Evolutionary conservation across 148 eudicot species (phyloP), one percentile per base, ranked within the genome.

Genomic region (Rhododendron kiyosumense): DNA sequence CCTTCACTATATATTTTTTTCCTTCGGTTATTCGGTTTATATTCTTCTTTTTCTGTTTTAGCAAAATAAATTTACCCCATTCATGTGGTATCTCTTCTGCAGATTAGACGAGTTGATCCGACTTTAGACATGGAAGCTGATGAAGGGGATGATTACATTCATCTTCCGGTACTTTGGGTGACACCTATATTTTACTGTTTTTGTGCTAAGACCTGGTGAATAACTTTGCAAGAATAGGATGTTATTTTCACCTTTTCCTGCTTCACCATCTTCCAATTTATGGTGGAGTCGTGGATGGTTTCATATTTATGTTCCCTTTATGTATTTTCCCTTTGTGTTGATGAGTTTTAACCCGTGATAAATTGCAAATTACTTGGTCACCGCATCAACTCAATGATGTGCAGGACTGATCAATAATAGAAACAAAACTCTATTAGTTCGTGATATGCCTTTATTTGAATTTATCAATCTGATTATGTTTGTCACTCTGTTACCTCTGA

Each of bases 101-200:
- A 97, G 99, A 95, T 97, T 80, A 93, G 93, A 93, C 89, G 85
- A 89, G 99, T 97, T 85, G 98, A 97, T 91, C 99, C 99, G 48
- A 94, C 99, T 46, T 89, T 97, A 88, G 98, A 97, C 88, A 97
- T 97, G 93, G 96, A 95, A 90, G 98, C 99, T 86, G 98, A 97
- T 93, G 93, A 86, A 92, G 98, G 98, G 78, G 99, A 97, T 90
- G 98, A 97, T 86, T 97, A 97, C 85, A 92, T 91, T 34, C 98
- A 97, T 90, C 93, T 97, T 85, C 98, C 94, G 93, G 99, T 97
- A 92, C 65, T 51, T 89, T 88, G 30, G 87, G 38, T 17, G 74
- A 59, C 24, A 26, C 22, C 20, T 30, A 28, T 51, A 45, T 26
- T 83, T 34, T 49, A 1, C 83, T 18, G 14, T 48, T 22, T 77